Conservation (phyloP, 371 early-diverging fungal species). For the Conidiobolus coronatus region DNA sequence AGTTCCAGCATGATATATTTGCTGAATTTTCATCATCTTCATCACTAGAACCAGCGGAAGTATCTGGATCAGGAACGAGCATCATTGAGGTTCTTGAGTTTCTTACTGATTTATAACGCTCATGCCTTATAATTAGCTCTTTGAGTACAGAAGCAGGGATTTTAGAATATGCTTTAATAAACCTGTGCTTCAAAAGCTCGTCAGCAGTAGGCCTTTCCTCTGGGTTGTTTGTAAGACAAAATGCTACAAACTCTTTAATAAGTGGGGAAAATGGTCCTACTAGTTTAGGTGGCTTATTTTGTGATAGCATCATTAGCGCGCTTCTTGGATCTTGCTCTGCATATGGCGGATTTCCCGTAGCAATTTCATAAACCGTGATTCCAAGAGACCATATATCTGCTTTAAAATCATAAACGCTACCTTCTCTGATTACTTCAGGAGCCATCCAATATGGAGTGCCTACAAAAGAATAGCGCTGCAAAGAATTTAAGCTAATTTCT, state of each 20-base stretch:
- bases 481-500: constrained; percentile 35
- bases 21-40: neutral
- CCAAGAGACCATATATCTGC: constrained; percentile 88
- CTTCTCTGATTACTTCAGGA: constrained; percentile 70
- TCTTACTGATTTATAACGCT: constrained; percentile 15
- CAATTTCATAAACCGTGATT: constrained; percentile 90
- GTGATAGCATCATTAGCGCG: constrained; percentile 72
- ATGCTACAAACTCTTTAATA: constrained; percentile 71
- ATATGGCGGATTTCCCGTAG: constrained; percentile 83
- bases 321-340: constrained; percentile 79
- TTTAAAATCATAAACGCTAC: constrained; percentile 50
- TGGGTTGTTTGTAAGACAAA: constrained; percentile 72
- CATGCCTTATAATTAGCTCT: constrained; percentile 17
- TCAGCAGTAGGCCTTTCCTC: constrained; percentile 20
- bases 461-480: constrained; percentile 67
- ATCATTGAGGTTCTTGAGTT: neutral
- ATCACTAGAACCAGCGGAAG: neutral
- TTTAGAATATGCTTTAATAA: constrained; percentile 16
- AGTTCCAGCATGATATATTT: neutral
- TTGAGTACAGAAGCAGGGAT: constrained; percentile 12
- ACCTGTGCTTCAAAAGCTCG: constrained; percentile 16
- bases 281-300: constrained; percentile 38
- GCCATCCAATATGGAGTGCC: constrained; percentile 89
- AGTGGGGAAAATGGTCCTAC: constrained; percentile 45
- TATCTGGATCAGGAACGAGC: neutral